A percentile compares a stretch with the other conserved stretches of the same genome.
phyloP scores from a whole-genome alignment of 2,329 filamentous ascomycete species.

The Fusarium algeriense region DNA sequence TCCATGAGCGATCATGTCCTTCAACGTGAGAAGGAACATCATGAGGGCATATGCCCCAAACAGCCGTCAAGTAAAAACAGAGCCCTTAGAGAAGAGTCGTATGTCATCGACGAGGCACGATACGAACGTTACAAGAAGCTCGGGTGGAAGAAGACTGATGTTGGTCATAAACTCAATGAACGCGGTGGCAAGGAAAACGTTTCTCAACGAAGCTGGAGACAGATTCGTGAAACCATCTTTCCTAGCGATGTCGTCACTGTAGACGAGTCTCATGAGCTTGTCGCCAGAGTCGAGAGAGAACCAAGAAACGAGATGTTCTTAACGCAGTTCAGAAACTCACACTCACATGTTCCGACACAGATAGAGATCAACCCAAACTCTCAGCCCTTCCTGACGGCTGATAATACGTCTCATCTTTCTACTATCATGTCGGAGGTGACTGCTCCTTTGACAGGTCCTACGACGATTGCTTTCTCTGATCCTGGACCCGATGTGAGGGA shows the following conservation, averaged over 20 bases:
- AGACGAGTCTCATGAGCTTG: not conserved
- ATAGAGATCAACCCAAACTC: not conserved
- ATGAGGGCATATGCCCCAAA: not conserved
- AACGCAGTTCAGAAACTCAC: not conserved
- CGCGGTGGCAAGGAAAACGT: not conserved
- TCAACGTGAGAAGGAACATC: rapidly evolving
- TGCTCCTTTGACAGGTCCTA: not conserved
- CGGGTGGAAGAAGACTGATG: slow-evolving; percentile 4
- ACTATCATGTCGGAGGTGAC: not conserved
- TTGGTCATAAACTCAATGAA: not conserved
- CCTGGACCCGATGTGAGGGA: not conserved
- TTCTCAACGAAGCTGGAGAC: slow-evolving; percentile 11
- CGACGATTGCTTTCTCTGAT: not conserved
- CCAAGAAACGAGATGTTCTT: not conserved
- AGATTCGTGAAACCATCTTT: slow-evolving; percentile 17
- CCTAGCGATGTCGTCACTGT: not conserved
- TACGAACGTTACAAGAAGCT: not conserved
- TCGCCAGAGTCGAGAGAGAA: not conserved
- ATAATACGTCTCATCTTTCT: not conserved
- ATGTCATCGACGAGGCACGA: not conserved
- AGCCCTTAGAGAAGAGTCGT: rapidly evolving
- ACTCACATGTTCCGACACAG: not conserved
- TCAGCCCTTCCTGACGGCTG: not conserved
- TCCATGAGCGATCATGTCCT: rapidly evolving
- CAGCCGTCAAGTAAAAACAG: not conserved